phyloP scores from a whole-genome alignment of 2,329 filamentous ascomycete species.

The Hypoxylon sp. region DNA sequence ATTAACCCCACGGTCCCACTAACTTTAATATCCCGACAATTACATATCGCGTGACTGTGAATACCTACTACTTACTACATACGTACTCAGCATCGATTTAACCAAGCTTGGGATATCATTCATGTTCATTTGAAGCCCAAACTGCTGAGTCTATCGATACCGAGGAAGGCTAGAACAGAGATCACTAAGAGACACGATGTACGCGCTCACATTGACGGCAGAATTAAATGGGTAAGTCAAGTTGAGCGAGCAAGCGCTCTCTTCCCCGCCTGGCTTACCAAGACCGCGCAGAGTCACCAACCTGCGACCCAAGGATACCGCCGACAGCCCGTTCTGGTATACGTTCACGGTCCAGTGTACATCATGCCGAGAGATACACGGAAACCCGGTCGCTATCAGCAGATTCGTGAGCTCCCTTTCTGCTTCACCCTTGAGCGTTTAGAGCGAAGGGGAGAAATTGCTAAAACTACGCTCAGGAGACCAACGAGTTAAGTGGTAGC shows the following conservation, averaged over 20 bases:
- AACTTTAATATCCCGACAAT: background rate
- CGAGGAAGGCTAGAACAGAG: background rate
- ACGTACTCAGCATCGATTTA: background rate
- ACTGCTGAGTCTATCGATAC: slow-evolving; percentile 1
- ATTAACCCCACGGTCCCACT: too few species aligned
- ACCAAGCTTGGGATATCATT: slow-evolving; percentile 5
- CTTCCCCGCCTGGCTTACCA: slow-evolving; percentile 5
- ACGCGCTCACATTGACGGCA: slow-evolving; percentile 70
- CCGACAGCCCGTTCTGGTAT: slow-evolving; percentile 89
- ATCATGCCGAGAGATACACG: slow-evolving; percentile 91
- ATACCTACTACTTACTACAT: too few species aligned
- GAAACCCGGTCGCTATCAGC: slow-evolving; percentile 85
- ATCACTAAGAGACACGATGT: slow-evolving; percentile 58
- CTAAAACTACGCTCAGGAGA: slow-evolving; percentile 67
- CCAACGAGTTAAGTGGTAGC: slow-evolving; percentile 89
- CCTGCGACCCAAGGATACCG: slow-evolving; percentile 82
- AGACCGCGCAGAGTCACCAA: slow-evolving; percentile 76
- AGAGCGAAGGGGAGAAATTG: background rate
- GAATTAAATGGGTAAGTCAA: slow-evolving; percentile 71
- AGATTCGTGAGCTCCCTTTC: slow-evolving; percentile 73
- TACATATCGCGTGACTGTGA: too few species aligned
- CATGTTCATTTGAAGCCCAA: slow-evolving; percentile 16
- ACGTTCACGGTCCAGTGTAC: slow-evolving; percentile 98
- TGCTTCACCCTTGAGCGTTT: background rate
- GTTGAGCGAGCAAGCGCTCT: background rate